Evolutionary conservation across 495 filamentous ascomycete species (phyloP), one percentile per base, ranked within the genome.

Genomic region (Xylaria acuta): DNA sequence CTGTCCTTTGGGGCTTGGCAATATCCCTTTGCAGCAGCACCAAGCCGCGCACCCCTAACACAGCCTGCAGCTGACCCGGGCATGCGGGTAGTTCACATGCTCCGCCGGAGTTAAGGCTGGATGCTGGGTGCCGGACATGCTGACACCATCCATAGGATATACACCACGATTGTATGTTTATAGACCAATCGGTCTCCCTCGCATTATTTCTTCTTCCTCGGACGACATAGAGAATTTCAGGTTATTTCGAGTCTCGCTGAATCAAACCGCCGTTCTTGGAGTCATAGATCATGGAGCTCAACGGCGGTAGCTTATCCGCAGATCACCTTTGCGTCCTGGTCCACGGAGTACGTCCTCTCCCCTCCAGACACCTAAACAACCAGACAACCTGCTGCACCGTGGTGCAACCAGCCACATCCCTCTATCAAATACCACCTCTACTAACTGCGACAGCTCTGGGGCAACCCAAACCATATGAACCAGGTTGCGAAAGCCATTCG

Each of bases 301-400:
- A 72, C 53, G 82, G 84, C 38, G 81, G 82, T 36, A 80, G 77
- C 70, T 11, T 69, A 30, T 76, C 79, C 27, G 83, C 84, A 34
- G 85, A 93, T 67, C 95, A 98, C 81, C 89, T 98, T 53, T 94
- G 92, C 80, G 94, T 98, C n/a, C 85, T 98, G n/a, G 90, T 97
- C 43, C 95, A 98, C 82, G 95, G 95, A 43, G 94, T 96, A 87
- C 77, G 88, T 80, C 60, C 30, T 72, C 64, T 73, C 62, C 51
- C 71, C 45, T 3, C 25, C 25, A 1, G 22, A 16, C 51, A 30
- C 51, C 30, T 11, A 36, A 11, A 36, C 3, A 59, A 36, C 25
- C 63, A 7, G 34, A 12, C n/a, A 34, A n/a, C n/a, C n/a, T n/a
- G n/a, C n/a, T n/a, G n/a, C n/a, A n/a, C n/a, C 63, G 20, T 56